A percentile compares a stretch with the other conserved stretches of the same genome.
Evolutionary conservation across 2,329 filamentous ascomycete genomes (phyloP).

Genomic region (Alternaria postmessia): DNA sequence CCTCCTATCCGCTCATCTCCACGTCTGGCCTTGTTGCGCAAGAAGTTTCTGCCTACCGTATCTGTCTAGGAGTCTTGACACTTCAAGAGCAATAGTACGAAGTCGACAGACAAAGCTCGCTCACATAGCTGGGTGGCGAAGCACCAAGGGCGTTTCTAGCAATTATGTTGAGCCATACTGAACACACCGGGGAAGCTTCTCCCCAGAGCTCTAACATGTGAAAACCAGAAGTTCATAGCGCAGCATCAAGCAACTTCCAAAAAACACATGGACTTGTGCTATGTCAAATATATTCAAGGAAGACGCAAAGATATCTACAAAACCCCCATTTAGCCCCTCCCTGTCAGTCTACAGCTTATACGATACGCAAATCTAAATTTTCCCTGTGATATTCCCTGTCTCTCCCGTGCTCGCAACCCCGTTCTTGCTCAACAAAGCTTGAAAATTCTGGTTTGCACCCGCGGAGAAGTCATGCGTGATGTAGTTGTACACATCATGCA

Average conservation of each 20-base stretch:
- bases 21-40: neutral
- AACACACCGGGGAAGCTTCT: neutral
- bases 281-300: neutral
- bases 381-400: neutral
- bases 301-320: neutral
- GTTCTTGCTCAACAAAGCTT: constrained; percentile 33
- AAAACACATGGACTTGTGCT: neutral
- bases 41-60: neutral
- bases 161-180: neutral
- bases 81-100: neutral
- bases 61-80: neutral
- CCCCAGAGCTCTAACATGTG: neutral
- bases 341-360: neutral
- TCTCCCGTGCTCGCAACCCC: constrained; percentile 19
- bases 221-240: neutral
- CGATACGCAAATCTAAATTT: neutral
- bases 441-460: constrained; percentile 37
- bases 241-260: neutral
- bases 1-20: neutral
- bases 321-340: no score
- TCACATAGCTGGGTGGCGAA: neutral
- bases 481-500: constrained; percentile 43
- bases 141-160: neutral
- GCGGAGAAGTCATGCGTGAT: constrained; percentile 39
- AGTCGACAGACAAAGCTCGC: neutral